Percentiles rank a stretch among this genome's conserved stretches.
phyloP scores from a whole-genome alignment of 495 filamentous ascomycete species.

The Tuber brumale region DNA sequence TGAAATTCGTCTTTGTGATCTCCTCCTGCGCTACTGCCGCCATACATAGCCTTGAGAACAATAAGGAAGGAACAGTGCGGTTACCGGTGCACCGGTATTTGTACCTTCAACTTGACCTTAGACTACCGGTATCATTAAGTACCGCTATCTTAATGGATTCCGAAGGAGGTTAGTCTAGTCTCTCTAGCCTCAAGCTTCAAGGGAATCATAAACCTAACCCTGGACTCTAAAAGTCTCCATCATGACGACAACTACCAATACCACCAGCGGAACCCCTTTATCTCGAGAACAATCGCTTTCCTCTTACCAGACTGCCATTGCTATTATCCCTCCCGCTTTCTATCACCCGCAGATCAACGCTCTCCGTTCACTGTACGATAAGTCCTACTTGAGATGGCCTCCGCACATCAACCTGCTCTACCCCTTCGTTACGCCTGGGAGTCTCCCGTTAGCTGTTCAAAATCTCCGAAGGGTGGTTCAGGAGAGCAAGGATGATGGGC shows the following conservation, averaged over 20 bases:
- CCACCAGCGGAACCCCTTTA: neutral
- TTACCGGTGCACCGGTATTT: neutral
- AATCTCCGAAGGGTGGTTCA: conserved; percentile 24
- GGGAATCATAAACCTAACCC: neutral
- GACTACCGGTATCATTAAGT: neutral
- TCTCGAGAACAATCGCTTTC: conserved; percentile 6
- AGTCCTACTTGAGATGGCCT: conserved; percentile 53
- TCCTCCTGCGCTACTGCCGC: neutral
- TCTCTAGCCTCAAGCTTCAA: neutral
- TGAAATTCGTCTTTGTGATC: neutral
- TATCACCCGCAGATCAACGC: conserved; percentile 43
- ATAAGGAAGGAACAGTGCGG: neutral
- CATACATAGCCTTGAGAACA: neutral
- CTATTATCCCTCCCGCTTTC: conserved; percentile 30
- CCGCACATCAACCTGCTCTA: conserved; percentile 57
- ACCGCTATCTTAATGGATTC: neutral
- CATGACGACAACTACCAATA: neutral
- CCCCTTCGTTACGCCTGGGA: conserved; percentile 49
- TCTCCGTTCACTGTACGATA: conserved; percentile 53
- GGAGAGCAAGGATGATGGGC: conserved; percentile 5
- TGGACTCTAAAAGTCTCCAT: neutral
- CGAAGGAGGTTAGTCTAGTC: neutral
- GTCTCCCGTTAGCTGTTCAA: conserved; percentile 39
- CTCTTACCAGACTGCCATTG: conserved; percentile 35
- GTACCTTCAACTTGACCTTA: neutral